phyloP scores from a whole-genome alignment of 106 monocot genomes.

The Narthecium ossifragum region DNA sequence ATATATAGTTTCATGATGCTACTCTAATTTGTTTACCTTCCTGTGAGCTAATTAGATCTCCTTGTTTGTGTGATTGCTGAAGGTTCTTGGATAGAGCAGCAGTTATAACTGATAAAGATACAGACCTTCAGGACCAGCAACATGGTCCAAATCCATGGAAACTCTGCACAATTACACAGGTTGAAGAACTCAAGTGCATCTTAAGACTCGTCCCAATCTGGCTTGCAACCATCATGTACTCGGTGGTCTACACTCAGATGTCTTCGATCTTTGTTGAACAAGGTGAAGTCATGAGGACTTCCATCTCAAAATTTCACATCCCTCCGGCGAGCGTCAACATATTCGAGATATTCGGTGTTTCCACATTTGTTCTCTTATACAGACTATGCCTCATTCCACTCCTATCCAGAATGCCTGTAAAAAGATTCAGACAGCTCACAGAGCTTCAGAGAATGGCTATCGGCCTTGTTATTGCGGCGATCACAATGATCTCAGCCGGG shows the following conservation, averaged over 20 bases:
- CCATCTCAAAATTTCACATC: conserved; percentile 27
- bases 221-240: conserved; percentile 47
- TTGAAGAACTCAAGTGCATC: conserved; percentile 62
- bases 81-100: conserved; percentile 61
- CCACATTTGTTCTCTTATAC: conserved; percentile 25
- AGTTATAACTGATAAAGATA: conserved; percentile 7
- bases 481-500: conserved; percentile 39
- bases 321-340: conserved; percentile 46
- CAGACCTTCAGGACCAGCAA: background rate
- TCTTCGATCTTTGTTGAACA: conserved; percentile 43
- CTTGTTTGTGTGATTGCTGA: background rate
- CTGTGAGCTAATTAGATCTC: background rate
- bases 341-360: conserved; percentile 42
- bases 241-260: conserved; percentile 43
- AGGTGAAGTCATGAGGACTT: conserved; percentile 31
- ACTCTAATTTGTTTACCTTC: background rate
- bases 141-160: conserved; percentile 18
- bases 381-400: conserved; percentile 23
- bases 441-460: conserved; percentile 54
- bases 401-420: conserved; percentile 2
- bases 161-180: conserved; percentile 53
- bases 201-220: conserved; percentile 48
- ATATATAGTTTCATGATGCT: background rate
- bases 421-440: conserved; percentile 8
- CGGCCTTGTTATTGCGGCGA: conserved; percentile 31